These are phyloP conservation scores for Parascedosporium putredinis DNA, from an alignment of 2,329 filamentous ascomycete species.

Conservation along the genomic window DNA sequence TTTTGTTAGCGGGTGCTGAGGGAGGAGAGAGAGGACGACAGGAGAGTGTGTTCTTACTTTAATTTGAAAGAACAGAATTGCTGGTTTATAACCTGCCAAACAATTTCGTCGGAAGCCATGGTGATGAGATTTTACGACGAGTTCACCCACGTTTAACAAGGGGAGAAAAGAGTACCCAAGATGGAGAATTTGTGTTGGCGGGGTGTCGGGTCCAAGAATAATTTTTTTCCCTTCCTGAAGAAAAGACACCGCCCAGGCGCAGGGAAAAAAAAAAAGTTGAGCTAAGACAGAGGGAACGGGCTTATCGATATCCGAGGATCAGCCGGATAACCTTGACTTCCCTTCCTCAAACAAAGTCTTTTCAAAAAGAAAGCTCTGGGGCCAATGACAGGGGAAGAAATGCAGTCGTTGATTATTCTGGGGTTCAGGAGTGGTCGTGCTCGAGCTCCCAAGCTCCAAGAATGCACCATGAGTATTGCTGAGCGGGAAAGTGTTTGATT, in stretches of 20 bases:
- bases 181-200: constrained; percentile 1
- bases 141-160: not conserved
- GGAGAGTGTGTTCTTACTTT: constrained; percentile 51
- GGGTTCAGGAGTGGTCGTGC: not conserved
- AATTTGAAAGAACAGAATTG: constrained; percentile 93
- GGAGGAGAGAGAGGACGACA: not conserved
- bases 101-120: constrained; percentile 91
- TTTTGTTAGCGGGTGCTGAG: constrained; percentile 18
- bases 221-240: not conserved
- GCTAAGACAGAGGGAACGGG: not conserved
- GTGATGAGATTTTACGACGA: constrained; percentile 10
- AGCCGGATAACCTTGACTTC: not conserved
- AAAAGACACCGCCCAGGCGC: constrained; percentile 1
- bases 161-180: not conserved
- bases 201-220: constrained; percentile 5
- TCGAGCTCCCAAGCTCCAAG: not conserved
- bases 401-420: not conserved
- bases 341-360: not conserved
- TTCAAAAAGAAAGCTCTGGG: not conserved
- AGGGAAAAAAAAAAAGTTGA: not conserved
- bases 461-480: too few relatives aligned
- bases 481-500: too few relatives aligned
- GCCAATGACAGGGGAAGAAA: not conserved
- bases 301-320: constrained; percentile 7
- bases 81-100: constrained; percentile 95